Percentiles rank a stretch among this genome's conserved stretches.
phyloP scores from a whole-genome alignment of 768 basidiomycete species.

The Exidia glandulosa region DNA sequence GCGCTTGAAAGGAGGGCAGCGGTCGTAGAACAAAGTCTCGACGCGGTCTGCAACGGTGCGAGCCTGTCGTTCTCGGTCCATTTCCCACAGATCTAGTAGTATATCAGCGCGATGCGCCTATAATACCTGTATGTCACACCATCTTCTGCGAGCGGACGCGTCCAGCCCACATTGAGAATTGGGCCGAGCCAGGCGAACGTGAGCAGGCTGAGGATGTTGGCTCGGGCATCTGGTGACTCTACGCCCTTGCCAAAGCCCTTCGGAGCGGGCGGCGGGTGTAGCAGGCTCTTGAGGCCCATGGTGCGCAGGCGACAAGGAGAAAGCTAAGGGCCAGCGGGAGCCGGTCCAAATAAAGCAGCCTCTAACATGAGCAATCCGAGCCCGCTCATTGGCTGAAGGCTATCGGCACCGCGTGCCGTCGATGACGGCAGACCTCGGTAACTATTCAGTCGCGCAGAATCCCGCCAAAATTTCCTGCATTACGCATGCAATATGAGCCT shows the following conservation, averaged over 20 bases:
- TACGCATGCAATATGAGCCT: too few species aligned
- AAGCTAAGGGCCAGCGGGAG: too few species aligned
- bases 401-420: too few species aligned
- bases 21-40: slow-evolving; percentile 34
- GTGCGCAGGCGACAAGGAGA: too few species aligned
- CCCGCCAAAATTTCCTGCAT: too few species aligned
- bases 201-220: slow-evolving; percentile 27
- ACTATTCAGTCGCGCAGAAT: too few species aligned
- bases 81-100: slow-evolving; percentile 40
- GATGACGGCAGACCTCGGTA: too few species aligned
- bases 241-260: slow-evolving; percentile 36
- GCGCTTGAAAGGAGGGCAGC: background rate
- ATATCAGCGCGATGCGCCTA: background rate
- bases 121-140: slow-evolving; percentile 21
- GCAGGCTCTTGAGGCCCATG: background rate
- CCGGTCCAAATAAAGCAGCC: too few species aligned
- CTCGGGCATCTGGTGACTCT: slow-evolving; percentile 27
- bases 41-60: slow-evolving; percentile 29
- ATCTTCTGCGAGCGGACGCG: slow-evolving; percentile 45
- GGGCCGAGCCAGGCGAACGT: slow-evolving; percentile 56
- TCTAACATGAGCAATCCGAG: too few species aligned
- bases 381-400: too few species aligned
- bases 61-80: slow-evolving; percentile 30
- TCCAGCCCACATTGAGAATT: slow-evolving; percentile 46
- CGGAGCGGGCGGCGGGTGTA: slow-evolving; percentile 28